Evolutionary conservation across 2,329 filamentous ascomycete species (phyloP).

Genomic region (Colletotrichum magnum): DNA sequence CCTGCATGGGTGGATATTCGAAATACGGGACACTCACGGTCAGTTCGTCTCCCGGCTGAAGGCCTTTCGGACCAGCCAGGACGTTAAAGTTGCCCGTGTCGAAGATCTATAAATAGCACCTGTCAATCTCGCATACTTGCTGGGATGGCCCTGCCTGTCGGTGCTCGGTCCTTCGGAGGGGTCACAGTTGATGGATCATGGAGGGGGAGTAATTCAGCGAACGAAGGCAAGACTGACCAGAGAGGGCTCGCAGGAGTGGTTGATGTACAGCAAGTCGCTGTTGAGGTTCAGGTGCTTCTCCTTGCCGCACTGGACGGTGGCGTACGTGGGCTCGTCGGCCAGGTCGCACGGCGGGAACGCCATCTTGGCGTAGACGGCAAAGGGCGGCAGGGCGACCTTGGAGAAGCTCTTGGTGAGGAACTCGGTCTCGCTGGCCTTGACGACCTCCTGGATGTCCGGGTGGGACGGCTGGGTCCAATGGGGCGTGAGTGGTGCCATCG

Average conservation of each 20-base stretch:
- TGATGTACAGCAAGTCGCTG: constrained; percentile 77
- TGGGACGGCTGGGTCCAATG: constrained; percentile 74
- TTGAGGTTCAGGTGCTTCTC: constrained; percentile 73
- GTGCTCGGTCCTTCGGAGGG: constrained; percentile 15
- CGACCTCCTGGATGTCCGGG: constrained; percentile 69
- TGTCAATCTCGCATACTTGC: constrained; percentile 30
- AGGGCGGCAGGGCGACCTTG: constrained; percentile 68
- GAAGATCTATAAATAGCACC: constrained; percentile 63
- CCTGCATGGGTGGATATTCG: no score
- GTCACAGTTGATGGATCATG: background rate
- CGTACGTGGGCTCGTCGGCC: constrained; percentile 71
- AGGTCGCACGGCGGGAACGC: constrained; percentile 73
- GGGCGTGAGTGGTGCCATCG: constrained; percentile 70
- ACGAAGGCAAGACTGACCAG: constrained; percentile 62
- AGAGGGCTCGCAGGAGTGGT: constrained; percentile 77
- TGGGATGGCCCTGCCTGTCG: constrained; percentile 22
- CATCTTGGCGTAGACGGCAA: constrained; percentile 77
- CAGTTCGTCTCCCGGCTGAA: constrained; percentile 70
- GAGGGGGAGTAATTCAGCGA: background rate
- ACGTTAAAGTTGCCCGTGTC: constrained; percentile 71
- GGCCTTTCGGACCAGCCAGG: constrained; percentile 69
- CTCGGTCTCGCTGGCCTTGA: constrained; percentile 63
- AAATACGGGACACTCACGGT: constrained; percentile 58
- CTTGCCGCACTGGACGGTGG: constrained; percentile 73
- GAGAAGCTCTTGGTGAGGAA: constrained; percentile 75